Conservation (phyloP, 1,284 basidiomycete genomes). For the Ustilago sp. region DNA sequence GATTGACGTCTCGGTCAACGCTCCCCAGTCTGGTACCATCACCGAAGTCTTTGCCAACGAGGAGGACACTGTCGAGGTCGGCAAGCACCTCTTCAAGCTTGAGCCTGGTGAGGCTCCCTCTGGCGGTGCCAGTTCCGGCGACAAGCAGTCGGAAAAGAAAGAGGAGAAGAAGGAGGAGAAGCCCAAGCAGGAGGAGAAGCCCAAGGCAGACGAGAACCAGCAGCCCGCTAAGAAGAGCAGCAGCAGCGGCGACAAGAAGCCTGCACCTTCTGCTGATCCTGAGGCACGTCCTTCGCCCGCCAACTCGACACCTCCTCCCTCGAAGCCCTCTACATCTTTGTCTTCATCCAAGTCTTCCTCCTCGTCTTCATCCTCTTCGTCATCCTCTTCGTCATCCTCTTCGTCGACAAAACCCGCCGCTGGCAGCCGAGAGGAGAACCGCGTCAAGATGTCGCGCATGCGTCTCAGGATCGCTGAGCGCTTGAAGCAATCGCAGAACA, state of each 20-base stretch:
- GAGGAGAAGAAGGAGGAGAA: conserved; percentile 72
- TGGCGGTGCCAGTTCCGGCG: conserved; percentile 71
- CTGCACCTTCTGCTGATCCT: conserved; percentile 34
- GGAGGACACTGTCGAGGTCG: conserved; percentile 93
- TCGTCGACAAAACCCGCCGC: conserved; percentile 46
- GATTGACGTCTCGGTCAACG: conserved; percentile 98
- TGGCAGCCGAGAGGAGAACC: conserved; percentile 80
- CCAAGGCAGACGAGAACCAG: conserved; percentile 57
- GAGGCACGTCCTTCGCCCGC: conserved; percentile 32
- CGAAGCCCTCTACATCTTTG: conserved; percentile 34
- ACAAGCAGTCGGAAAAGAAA: conserved; percentile 69
- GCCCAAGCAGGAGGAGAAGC: conserved; percentile 70
- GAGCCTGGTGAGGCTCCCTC: conserved; percentile 79
- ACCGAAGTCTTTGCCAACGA: conserved; percentile 87
- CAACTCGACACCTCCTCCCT: conserved; percentile 26
- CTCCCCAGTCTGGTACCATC: conserved; percentile 88
- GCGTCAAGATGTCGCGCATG: conserved; percentile 79
- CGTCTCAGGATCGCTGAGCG: conserved; percentile 95
- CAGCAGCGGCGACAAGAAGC: conserved; percentile 70
- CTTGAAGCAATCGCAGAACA: conserved; percentile 97
- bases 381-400: conserved; percentile 17
- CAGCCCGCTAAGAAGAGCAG: conserved; percentile 67
- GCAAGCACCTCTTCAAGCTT: conserved; percentile 92
- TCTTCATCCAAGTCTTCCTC: conserved; percentile 24
- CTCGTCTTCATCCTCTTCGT: conserved; percentile 4